Conservation (phyloP, 1,284 basidiomycete genomes). For the Taiwanofungus camphoratus region DNA sequence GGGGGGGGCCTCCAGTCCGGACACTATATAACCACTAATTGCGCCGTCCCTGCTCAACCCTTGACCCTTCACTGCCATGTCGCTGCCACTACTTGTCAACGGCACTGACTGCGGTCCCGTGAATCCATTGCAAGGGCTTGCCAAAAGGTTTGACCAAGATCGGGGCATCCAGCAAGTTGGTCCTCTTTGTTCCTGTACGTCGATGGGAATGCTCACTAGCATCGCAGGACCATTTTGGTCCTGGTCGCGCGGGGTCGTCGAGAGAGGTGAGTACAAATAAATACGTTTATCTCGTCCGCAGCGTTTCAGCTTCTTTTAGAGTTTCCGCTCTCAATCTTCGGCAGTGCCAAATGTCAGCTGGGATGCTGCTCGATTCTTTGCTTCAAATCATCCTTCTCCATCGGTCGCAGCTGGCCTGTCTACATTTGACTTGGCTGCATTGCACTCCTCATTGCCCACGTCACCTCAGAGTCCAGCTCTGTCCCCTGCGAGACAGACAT, state of each 20-base stretch:
- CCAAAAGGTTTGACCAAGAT: constrained; percentile 74
- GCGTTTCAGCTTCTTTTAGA: constrained; percentile 32
- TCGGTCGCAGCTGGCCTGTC: constrained; percentile 30
- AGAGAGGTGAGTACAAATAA: constrained; percentile 40
- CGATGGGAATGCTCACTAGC: not conserved
- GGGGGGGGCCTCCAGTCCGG: too few relatives aligned
- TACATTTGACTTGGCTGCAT: constrained; percentile 52
- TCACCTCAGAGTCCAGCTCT: constrained; percentile 25
- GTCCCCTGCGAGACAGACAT: constrained; percentile 21
- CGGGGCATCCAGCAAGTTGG: constrained; percentile 71
- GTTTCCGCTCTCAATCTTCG: constrained; percentile 52
- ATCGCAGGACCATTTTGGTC: constrained; percentile 59
- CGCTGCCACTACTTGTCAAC: constrained; percentile 67
- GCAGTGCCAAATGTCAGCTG: constrained; percentile 43
- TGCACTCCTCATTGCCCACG: constrained; percentile 48
- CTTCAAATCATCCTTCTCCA: constrained; percentile 28
- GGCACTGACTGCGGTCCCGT: constrained; percentile 77
- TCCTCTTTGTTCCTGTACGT: not conserved
- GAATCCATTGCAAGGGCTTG: constrained; percentile 73
- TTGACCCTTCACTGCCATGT: constrained; percentile 44
- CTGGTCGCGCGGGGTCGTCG: constrained; percentile 50
- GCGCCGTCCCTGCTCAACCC: too few relatives aligned
- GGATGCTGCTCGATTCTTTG: constrained; percentile 69
- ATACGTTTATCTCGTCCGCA: not conserved
- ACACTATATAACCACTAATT: too few relatives aligned